phyloP scores from a whole-genome alignment of 1,284 basidiomycete species.

The Xerocomus minutiporus region DNA sequence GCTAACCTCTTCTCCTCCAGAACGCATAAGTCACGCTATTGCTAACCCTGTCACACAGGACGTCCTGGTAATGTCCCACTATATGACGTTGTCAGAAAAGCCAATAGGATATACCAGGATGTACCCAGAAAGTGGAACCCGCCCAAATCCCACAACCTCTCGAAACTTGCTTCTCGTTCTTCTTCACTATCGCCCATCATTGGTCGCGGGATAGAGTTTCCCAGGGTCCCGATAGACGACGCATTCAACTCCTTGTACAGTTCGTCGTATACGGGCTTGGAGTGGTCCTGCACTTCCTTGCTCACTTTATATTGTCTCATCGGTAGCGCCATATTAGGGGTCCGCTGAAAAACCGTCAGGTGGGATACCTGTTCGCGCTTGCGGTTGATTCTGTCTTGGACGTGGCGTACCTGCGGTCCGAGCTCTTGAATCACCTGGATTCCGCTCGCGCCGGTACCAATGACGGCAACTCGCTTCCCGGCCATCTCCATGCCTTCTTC shows the following conservation, averaged over 20 bases:
- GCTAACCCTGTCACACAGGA: background rate
- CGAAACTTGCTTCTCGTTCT: slow-evolving; percentile 9
- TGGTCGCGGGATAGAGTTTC: background rate
- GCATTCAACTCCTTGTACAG: slow-evolving; percentile 6
- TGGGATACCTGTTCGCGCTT: slow-evolving; percentile 6
- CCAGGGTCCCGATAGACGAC: background rate
- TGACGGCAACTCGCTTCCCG: slow-evolving; percentile 12
- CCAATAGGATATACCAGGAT: background rate
- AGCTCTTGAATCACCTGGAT: slow-evolving; percentile 17
- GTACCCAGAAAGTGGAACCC: slow-evolving; percentile 9
- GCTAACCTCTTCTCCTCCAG: slow-evolving; percentile 8
- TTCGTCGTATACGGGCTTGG: slow-evolving; percentile 15
- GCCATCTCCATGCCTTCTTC: slow-evolving; percentile 7
- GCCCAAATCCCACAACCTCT: slow-evolving; percentile 10
- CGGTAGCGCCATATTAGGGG: slow-evolving; percentile 17
- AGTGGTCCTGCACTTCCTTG: slow-evolving; percentile 10
- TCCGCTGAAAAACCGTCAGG: slow-evolving; percentile 19
- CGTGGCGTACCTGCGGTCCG: slow-evolving; percentile 9
- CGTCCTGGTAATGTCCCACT: slow-evolving; percentile 7
- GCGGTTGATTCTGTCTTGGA: background rate
- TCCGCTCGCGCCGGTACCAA: slow-evolving; percentile 17
- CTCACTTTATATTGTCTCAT: slow-evolving; percentile 12
- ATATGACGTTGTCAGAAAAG: background rate
- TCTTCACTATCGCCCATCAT: slow-evolving; percentile 8
- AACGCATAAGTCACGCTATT: slow-evolving; percentile 12